Percentiles rank a stretch among this genome's conserved stretches.
Evolutionary conservation across 2,329 filamentous ascomycete genomes (phyloP).

Genomic region (Apiospora pterosperma): DNA sequence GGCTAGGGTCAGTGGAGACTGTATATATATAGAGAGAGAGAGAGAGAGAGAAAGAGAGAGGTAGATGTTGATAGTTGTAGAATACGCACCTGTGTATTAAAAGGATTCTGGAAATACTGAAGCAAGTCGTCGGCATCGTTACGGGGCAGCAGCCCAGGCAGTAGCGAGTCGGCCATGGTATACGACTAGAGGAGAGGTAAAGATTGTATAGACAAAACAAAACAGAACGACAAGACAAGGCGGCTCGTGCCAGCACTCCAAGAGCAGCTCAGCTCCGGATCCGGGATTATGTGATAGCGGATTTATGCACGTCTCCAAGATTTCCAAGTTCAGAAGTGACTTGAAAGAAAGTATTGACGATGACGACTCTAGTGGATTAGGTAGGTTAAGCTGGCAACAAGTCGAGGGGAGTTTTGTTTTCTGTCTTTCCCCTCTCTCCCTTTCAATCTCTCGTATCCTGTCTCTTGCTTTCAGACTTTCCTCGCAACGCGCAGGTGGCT

Average conservation of each 20-base stretch:
- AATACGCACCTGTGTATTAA: conserved; percentile 37
- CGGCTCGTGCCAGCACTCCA: neutral
- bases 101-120: conserved; percentile 45
- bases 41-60: conserved; percentile 5
- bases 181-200: neutral
- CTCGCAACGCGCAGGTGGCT: neutral
- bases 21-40: too few relatives aligned
- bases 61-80: neutral
- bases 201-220: neutral
- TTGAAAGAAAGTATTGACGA: neutral
- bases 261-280: neutral
- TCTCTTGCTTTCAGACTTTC: neutral
- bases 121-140: conserved; percentile 36
- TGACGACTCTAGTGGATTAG: neutral
- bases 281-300: neutral
- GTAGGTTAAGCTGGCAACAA: neutral
- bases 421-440: neutral
- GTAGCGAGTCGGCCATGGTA: neutral
- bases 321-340: neutral
- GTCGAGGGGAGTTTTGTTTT: neutral
- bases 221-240: neutral
- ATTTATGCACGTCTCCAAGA: neutral
- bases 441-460: neutral
- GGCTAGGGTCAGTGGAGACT: neutral
- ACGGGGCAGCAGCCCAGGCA: neutral